These are phyloP conservation scores for Tillandsia fasciculata DNA, from an alignment of 176 grass and related monocot species.

Conservation along the genomic window DNA sequence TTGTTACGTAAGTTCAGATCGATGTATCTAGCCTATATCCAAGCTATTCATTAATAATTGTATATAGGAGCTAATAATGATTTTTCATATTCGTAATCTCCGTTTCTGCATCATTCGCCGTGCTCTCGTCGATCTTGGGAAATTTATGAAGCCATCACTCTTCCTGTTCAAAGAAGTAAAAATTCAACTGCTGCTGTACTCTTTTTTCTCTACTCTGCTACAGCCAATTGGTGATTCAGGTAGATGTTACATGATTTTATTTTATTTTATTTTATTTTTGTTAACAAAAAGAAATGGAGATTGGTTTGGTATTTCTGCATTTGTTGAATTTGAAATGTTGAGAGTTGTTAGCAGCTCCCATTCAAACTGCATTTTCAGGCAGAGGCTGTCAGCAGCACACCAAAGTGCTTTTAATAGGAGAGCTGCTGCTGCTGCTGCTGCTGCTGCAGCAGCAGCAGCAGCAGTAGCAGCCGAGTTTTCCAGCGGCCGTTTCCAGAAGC, in stretches of 20 bases:
- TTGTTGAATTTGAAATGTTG: no score
- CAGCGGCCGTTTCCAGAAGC: constrained; percentile 48
- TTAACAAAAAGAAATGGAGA: background rate
- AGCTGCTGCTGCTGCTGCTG: no score
- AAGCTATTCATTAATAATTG: no score
- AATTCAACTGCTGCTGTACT: background rate
- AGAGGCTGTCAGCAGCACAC: no score
- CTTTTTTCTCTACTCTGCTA: no score
- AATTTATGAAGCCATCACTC: background rate
- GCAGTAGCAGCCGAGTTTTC: constrained; percentile 43
- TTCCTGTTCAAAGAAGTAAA: background rate
- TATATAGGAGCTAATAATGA: background rate
- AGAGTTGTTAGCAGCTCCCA: no score
- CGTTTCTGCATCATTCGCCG: background rate
- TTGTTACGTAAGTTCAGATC: background rate
- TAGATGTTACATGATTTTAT: no score
- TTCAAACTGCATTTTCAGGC: no score
- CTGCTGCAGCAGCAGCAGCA: constrained; percentile 10
- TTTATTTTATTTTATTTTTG: no score
- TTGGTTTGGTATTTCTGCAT: no score
- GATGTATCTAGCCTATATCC: background rate
- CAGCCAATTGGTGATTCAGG: no score
- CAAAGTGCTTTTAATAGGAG: no score
- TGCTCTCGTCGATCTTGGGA: background rate
- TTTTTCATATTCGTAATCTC: background rate